Percentiles rank a stretch among this genome's conserved stretches.
Evolutionary conservation across 257 asterid species (phyloP).

Genomic region (Ocimum tenuiflorum): DNA sequence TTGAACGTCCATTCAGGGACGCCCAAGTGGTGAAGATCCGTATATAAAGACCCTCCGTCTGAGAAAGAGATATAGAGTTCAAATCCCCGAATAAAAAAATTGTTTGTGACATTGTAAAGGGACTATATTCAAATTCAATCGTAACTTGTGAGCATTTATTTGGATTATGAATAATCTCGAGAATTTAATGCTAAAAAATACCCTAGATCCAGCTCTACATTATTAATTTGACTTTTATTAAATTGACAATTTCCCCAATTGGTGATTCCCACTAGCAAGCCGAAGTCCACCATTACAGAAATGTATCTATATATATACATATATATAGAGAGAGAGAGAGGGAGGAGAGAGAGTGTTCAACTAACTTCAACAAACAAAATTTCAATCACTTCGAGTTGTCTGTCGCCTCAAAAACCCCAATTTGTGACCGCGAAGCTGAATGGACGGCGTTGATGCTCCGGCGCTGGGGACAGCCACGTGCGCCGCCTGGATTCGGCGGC

Average conservation of each 20-base stretch:
- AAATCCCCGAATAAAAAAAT: no score
- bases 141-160: no score
- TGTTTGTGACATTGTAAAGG: no score
- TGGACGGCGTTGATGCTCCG: constrained; percentile 60
- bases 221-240: not conserved
- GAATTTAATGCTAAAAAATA: no score
- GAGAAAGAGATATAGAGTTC: no score
- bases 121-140: not conserved
- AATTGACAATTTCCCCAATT: not conserved
- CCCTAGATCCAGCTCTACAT: not conserved
- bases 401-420: constrained; percentile 17
- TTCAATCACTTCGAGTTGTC: not conserved
- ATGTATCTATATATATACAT: not conserved
- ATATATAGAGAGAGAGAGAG: not conserved
- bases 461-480: constrained; percentile 56
- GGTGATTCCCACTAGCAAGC: not conserved
- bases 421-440: constrained; percentile 9
- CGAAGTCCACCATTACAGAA: not conserved
- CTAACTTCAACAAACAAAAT: constrained; percentile 11
- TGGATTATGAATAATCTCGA: not conserved
- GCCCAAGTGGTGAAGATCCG: no score
- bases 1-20: no score
- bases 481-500: constrained; percentile 89
- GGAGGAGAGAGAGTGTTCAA: constrained; percentile 13
- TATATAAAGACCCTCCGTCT: no score